Percentiles rank a stretch among this genome's conserved stretches.
These are phyloP conservation scores for Polytrichum formosum DNA, from an alignment of 225 moss, liverwort and hornwort genomes.

Conservation along the genomic window DNA sequence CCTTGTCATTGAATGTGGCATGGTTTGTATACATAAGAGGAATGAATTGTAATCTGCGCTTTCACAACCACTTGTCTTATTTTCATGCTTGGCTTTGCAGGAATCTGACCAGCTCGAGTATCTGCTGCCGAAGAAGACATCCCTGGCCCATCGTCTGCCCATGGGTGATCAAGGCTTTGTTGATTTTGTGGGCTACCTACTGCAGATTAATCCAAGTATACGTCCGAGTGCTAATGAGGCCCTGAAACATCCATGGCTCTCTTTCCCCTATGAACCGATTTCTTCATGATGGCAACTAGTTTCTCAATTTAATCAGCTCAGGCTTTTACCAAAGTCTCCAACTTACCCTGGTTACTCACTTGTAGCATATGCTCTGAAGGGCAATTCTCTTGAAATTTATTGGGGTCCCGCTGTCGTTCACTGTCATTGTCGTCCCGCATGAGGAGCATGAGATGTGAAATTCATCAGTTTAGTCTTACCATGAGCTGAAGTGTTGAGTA, in stretches of 20 bases:
- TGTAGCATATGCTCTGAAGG: conserved; percentile 20
- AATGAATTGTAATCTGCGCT: background rate
- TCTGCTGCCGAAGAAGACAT: conserved; percentile 86
- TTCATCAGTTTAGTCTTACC: conserved; percentile 12
- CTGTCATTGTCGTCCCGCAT: conserved; percentile 10
- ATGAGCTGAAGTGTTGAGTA: too few relatives aligned
- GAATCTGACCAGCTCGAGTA: conserved; percentile 87
- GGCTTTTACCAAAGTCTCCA: background rate
- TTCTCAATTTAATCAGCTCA: conserved; percentile 6
- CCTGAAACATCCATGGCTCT: conserved; percentile 92
- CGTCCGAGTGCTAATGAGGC: conserved; percentile 87
- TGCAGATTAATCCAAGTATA: conserved; percentile 64
- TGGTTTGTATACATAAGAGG: too few relatives aligned
- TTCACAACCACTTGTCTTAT: conserved; percentile 15
- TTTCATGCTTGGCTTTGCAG: conserved; percentile 33
- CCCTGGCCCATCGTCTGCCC: conserved; percentile 77
- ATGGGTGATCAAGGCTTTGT: conserved; percentile 99
- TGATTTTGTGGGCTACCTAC: conserved; percentile 81
- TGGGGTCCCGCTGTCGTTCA: conserved; percentile 12
- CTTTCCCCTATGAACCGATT: conserved; percentile 91
- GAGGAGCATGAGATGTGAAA: conserved; percentile 20
- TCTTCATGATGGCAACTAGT: conserved; percentile 45
- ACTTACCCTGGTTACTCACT: background rate
- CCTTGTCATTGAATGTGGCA: too few relatives aligned
- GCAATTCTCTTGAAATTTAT: conserved; percentile 17